These are phyloP conservation scores for Chaetomium olivaceum DNA, from an alignment of 2,329 filamentous ascomycete genomes.

Conservation along the genomic window DNA sequence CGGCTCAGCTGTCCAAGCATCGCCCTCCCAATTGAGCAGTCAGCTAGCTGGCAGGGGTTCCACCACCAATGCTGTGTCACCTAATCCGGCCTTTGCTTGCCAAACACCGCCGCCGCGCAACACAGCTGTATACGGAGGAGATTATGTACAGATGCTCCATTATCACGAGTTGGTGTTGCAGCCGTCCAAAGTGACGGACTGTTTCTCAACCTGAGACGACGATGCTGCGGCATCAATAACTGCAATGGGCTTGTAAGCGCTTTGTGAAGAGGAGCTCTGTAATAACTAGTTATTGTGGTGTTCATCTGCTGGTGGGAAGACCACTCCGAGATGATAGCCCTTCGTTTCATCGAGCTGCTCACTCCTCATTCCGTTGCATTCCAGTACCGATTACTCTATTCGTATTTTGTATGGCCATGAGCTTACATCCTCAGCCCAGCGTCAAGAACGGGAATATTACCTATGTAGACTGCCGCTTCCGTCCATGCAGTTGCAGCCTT, in stretches of 20 bases:
- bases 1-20: conserved; percentile 11
- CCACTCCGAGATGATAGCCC: not conserved
- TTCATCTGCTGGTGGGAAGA: too few relatives aligned
- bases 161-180: not conserved
- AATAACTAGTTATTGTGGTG: too few relatives aligned
- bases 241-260: not conserved
- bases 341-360: not conserved
- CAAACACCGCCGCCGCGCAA: not conserved
- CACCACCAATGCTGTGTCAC: not conserved
- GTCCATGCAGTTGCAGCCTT: conserved; percentile 4
- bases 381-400: not conserved
- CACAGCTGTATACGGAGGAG: not conserved
- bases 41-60: not conserved
- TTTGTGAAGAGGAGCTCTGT: too few relatives aligned
- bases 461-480: conserved; percentile 21
- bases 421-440: not conserved
- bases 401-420: too few relatives aligned
- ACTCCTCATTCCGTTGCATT: not conserved
- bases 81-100: not conserved
- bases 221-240: not conserved
- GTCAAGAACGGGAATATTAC: not conserved
- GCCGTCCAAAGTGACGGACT: not conserved
- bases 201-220: not conserved
- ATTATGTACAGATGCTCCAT: too few relatives aligned
- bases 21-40: not conserved